These are phyloP conservation scores for Chaetomium strumarium DNA, from an alignment of 2,329 filamentous ascomycete species.

Conservation along the genomic window DNA sequence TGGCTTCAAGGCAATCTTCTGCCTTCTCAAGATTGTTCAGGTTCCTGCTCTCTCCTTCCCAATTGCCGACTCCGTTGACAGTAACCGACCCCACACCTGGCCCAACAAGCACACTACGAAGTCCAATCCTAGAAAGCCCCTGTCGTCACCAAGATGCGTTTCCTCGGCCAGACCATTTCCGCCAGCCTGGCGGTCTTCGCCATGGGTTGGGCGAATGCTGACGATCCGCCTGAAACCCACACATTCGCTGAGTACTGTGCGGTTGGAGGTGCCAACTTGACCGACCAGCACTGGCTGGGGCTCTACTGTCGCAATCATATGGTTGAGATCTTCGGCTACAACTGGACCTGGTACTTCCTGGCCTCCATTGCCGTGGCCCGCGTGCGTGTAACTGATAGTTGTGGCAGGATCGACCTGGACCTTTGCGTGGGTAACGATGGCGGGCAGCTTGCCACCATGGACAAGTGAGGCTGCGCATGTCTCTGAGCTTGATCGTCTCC, in stretches of 20 bases:
- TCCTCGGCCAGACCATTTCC: not conserved
- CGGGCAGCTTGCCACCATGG: constrained; percentile 21
- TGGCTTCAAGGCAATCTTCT: too few species aligned
- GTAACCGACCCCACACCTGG: too few species aligned
- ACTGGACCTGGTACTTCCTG: constrained; percentile 34
- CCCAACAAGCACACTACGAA: not conserved
- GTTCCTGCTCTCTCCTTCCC: too few species aligned
- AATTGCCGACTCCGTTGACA: too few species aligned
- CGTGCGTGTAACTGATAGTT: not conserved
- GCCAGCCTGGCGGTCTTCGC: not conserved
- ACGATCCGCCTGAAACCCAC: not conserved
- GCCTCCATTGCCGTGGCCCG: too few species aligned
- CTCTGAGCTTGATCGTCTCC: not conserved
- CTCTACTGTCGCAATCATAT: constrained; percentile 37
- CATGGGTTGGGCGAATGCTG: not conserved
- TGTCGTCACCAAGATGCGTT: not conserved
- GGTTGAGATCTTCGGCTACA: constrained; percentile 31
- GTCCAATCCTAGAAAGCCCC: not conserved
- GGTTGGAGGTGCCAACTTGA: constrained; percentile 31
- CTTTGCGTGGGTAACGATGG: constrained; percentile 27
- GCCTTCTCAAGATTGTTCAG: too few species aligned
- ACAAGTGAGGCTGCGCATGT: constrained; percentile 15
- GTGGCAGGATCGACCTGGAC: constrained; percentile 33
- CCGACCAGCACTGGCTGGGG: constrained; percentile 30
- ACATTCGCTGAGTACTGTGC: constrained; percentile 33